Evolutionary conservation across 768 basidiomycete genomes (phyloP), one percentile per base, ranked within the genome.

Genomic region (Mycena galopus): DNA sequence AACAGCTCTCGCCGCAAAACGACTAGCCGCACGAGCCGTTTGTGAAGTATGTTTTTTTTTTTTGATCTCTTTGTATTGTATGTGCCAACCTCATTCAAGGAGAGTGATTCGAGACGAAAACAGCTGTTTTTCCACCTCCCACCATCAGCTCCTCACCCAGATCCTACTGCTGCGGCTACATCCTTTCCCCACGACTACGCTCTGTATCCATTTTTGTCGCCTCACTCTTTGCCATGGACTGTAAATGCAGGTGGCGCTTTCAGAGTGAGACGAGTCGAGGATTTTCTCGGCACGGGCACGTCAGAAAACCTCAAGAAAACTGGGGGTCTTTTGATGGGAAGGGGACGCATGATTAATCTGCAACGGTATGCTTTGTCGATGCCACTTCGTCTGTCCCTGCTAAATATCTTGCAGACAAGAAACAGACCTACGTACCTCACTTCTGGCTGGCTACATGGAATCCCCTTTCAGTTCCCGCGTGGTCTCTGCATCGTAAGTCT

Each of bases 131-230:
- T 80, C 61, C 80, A 82, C 74, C 73, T 82, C 25, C 79, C 81
- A n/a, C 81, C 81, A 25, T 67, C 72, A 14, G 60, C 76, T 35
- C 78, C 76, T n/a, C 77, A 61, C 25, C 72, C 75, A 12, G 78
- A 77, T 2, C 79, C 81, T 4, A 58, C 80, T 44, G 75, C 75
- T 44, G 35, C 77, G n/a, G 69, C 73, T 21, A 29, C 78, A 6
- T 55, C 80, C n/a, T 82, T 82, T 57, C 79, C 82, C 4, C 78
- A 81, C 33, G 77, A 77, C 21, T 94, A 93, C 78, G 87, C 91
- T n/a, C 73, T 93, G 44, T 95, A 90, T 79, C 94, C 94, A 0
- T 93, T 93, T 76, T 75, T 88, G 8, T 81, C 88, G 1, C 82
- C 88, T 14, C 87, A 84, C 19, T 77, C 86, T 12, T 78, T 88